A percentile compares a stretch with the other conserved stretches of the same genome.
These are phyloP conservation scores for Cetradonia linearis DNA, from an alignment of 495 filamentous ascomycete species.

Conservation along the genomic window DNA sequence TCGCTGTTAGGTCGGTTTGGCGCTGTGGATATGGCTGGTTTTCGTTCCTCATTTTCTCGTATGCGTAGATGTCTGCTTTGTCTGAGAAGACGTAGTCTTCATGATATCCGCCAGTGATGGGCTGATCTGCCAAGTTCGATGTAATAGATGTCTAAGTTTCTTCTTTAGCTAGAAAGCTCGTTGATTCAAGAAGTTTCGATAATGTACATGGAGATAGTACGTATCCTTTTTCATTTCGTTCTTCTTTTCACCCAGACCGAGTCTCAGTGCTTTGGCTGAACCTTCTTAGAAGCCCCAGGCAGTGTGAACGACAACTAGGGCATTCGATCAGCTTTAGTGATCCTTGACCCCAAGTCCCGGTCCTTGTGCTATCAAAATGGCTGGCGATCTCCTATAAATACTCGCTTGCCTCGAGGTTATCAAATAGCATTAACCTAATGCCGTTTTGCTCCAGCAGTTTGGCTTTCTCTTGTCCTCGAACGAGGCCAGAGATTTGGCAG, in stretches of 20 bases:
- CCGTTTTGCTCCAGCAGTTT: slow-evolving; percentile 6
- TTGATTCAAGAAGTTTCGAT: not conserved
- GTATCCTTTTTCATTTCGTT: not conserved
- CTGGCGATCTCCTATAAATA: slow-evolving; percentile 11
- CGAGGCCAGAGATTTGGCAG: slow-evolving; percentile 1
- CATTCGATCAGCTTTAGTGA: not conserved
- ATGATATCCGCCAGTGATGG: slow-evolving; percentile 28
- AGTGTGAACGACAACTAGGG: slow-evolving; percentile 7
- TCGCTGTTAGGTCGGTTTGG: slow-evolving; percentile 37
- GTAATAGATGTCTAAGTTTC: slow-evolving; percentile 38
- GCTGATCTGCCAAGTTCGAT: slow-evolving; percentile 39
- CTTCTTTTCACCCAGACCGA: slow-evolving; percentile 3
- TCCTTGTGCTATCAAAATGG: slow-evolving; percentile 2
- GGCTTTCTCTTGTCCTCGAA: slow-evolving; percentile 15
- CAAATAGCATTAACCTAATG: slow-evolving; percentile 7
- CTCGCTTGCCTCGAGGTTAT: slow-evolving; percentile 3
- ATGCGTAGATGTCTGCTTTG: slow-evolving; percentile 36
- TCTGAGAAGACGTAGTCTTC: slow-evolving; percentile 35
- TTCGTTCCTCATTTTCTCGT: slow-evolving; percentile 30
- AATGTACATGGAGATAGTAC: slow-evolving; percentile 8
- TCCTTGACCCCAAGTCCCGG: not conserved
- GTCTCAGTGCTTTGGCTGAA: slow-evolving; percentile 10
- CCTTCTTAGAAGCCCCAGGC: not conserved
- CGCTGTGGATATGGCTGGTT: slow-evolving; percentile 35
- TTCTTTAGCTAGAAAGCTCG: not conserved